phyloP scores from a whole-genome alignment of 2,329 filamentous ascomycete genomes.

The Stachybotrys elegans region DNA sequence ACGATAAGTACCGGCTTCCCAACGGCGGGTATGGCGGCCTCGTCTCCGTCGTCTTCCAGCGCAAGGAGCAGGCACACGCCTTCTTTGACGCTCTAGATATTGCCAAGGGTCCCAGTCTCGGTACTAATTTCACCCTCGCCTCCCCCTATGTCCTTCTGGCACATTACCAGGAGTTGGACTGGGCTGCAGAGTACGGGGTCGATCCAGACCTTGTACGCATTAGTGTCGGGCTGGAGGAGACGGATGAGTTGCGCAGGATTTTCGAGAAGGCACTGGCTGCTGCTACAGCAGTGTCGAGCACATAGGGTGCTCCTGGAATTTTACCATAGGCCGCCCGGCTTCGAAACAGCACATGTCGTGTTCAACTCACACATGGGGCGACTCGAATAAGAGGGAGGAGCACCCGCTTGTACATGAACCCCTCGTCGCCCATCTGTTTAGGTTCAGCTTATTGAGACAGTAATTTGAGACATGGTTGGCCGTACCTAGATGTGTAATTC shows the following conservation, averaged over 20 bases:
- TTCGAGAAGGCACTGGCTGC: slow-evolving; percentile 68
- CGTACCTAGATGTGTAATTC: no score
- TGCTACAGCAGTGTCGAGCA: slow-evolving; percentile 27
- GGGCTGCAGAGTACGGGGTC: slow-evolving; percentile 78
- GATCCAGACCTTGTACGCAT: slow-evolving; percentile 76
- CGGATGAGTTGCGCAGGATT: slow-evolving; percentile 54
- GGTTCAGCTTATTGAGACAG: no score
- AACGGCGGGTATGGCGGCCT: slow-evolving; percentile 85
- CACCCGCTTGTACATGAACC: no score
- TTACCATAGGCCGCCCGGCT: no score
- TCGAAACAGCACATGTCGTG: no score
- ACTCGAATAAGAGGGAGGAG: no score
- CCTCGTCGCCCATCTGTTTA: no score
- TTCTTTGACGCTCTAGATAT: slow-evolving; percentile 87
- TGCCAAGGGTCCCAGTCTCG: slow-evolving; percentile 88
- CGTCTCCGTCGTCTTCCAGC: slow-evolving; percentile 76
- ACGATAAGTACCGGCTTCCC: slow-evolving; percentile 71
- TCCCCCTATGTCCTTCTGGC: slow-evolving; percentile 89
- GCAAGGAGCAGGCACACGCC: slow-evolving; percentile 62
- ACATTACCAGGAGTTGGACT: slow-evolving; percentile 88
- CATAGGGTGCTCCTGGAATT: slow-evolving; percentile 1
- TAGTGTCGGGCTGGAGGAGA: slow-evolving; percentile 85
- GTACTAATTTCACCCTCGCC: slow-evolving; percentile 92
- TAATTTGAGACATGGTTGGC: no score
- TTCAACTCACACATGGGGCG: no score